Conservation (phyloP, 129 eudicot species). For the Pittosporum tobira region DNA sequence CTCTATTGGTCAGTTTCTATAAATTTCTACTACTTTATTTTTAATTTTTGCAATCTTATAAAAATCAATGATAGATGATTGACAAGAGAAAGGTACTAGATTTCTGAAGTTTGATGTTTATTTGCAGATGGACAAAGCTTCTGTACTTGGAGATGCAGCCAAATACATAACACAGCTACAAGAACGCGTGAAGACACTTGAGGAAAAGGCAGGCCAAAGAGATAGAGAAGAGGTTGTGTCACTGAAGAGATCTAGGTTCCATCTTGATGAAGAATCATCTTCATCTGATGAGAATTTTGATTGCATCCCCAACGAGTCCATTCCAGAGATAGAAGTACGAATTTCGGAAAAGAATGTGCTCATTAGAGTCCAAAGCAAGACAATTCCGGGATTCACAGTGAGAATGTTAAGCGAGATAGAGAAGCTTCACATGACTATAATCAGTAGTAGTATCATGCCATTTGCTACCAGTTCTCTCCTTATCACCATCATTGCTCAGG, state of each 20-base stretch:
- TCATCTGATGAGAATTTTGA: constrained; percentile 22
- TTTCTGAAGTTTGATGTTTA: neutral
- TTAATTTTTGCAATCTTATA: too few relatives aligned
- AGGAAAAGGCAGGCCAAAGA: constrained; percentile 20
- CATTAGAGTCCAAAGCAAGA: constrained; percentile 32
- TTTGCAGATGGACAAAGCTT: constrained; percentile 48
- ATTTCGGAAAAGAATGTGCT: constrained; percentile 30
- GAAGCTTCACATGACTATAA: constrained; percentile 29
- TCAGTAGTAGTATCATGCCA: constrained; percentile 44
- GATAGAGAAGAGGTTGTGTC: constrained; percentile 17
- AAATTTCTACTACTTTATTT: too few relatives aligned
- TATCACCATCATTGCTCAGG: constrained; percentile 44
- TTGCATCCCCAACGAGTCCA: constrained; percentile 11
- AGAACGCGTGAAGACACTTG: constrained; percentile 36
- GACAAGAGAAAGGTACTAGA: neutral
- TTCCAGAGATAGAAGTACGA: constrained; percentile 39
- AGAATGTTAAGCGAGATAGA: constrained; percentile 34
- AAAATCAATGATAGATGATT: too few relatives aligned
- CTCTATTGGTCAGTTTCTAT: neutral
- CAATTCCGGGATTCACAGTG: constrained; percentile 17
- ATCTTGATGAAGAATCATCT: constrained; percentile 29
- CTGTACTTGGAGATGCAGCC: constrained; percentile 45
- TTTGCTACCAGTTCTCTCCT: constrained; percentile 33
- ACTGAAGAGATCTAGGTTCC: constrained; percentile 23
- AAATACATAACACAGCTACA: constrained; percentile 41